Percentiles rank a stretch among this genome's conserved stretches.
phyloP scores from a whole-genome alignment of 495 filamentous ascomycete genomes.

The Lasiosphaeria miniovina region DNA sequence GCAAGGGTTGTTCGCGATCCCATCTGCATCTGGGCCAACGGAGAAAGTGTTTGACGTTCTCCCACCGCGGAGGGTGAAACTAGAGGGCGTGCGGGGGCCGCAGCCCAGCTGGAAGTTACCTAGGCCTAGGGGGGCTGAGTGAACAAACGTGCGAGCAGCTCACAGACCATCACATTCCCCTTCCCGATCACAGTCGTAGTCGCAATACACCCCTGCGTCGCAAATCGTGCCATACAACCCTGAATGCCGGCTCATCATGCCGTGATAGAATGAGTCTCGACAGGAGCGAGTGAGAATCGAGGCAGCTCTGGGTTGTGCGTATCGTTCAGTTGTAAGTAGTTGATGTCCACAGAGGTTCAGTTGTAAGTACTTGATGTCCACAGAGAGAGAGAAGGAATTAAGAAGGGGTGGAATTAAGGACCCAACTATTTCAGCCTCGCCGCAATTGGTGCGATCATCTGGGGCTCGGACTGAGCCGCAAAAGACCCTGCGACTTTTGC shows the following conservation, averaged over 20 bases:
- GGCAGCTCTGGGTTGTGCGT: too few species aligned
- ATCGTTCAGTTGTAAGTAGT: too few species aligned
- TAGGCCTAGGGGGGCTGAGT: not conserved
- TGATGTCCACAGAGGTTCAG: not conserved
- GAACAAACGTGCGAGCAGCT: not conserved
- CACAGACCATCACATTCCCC: not conserved
- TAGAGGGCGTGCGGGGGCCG: not conserved
- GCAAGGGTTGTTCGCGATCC: not conserved
- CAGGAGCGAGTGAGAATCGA: too few species aligned
- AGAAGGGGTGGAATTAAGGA: not conserved
- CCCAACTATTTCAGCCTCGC: not conserved
- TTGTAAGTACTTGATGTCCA: not conserved
- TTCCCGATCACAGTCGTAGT: not conserved
- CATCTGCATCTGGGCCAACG: not conserved
- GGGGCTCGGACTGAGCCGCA: not conserved
- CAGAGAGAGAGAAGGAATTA: not conserved
- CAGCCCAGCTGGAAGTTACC: too few species aligned
- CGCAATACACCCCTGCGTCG: not conserved
- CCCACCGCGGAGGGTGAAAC: not conserved
- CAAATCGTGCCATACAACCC: not conserved
- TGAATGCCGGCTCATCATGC: not conserved
- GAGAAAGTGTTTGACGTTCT: not conserved
- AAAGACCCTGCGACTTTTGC: not conserved
- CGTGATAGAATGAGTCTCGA: too few species aligned
- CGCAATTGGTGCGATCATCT: conserved; percentile 1